Evolutionary conservation across 768 basidiomycete genomes (phyloP).

Genomic region (Boletus sp.): DNA sequence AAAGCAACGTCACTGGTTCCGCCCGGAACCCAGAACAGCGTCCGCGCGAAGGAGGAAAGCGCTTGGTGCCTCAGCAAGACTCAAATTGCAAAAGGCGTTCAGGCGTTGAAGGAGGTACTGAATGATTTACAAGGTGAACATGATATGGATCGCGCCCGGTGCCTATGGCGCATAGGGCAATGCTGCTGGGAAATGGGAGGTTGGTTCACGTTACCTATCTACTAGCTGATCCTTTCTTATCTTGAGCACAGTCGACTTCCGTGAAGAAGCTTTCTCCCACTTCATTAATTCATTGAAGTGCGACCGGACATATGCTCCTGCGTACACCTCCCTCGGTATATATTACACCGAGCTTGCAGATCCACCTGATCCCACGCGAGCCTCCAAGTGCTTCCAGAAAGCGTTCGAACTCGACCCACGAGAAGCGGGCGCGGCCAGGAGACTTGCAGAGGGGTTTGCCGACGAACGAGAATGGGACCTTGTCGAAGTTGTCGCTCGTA

Average conservation of each 20-base stretch:
- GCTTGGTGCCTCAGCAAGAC: slow-evolving; percentile 73
- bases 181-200: slow-evolving; percentile 72
- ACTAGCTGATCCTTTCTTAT: not conserved
- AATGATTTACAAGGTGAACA: slow-evolving; percentile 40
- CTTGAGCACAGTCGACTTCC: slow-evolving; percentile 38
- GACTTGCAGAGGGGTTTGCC: slow-evolving; percentile 86
- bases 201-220: slow-evolving; percentile 32
- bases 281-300: slow-evolving; percentile 81
- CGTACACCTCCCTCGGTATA: slow-evolving; percentile 90
- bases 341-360: slow-evolving; percentile 72
- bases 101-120: slow-evolving; percentile 48
- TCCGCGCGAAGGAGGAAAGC: slow-evolving; percentile 74
- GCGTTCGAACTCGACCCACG: slow-evolving; percentile 95
- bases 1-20: slow-evolving; percentile 48
- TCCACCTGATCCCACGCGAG: slow-evolving; percentile 78
- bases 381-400: slow-evolving; percentile 95
- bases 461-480: slow-evolving; percentile 94
- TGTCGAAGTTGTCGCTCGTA: slow-evolving; percentile 88
- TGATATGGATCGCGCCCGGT: slow-evolving; percentile 65
- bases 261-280: slow-evolving; percentile 67
- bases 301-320: slow-evolving; percentile 74
- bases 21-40: slow-evolving; percentile 42
- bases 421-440: slow-evolving; percentile 79
- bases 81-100: slow-evolving; percentile 48
- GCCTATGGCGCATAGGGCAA: slow-evolving; percentile 81